phyloP scores from a whole-genome alignment of 2,329 filamentous ascomycete genomes.

The Botryotinia calthae region DNA sequence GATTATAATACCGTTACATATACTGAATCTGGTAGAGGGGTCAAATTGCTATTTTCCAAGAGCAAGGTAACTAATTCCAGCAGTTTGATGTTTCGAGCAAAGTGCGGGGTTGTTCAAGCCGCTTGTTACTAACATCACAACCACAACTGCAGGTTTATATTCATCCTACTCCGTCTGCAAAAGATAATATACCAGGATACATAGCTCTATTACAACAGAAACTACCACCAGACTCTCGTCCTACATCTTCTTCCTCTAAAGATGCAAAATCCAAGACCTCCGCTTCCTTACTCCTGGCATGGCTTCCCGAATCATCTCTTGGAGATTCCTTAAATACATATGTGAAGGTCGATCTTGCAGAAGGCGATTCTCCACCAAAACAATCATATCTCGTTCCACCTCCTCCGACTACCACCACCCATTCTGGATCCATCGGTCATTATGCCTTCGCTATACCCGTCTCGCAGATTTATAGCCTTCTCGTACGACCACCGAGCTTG shows the following conservation, averaged over 20 bases:
- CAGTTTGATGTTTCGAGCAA: not conserved
- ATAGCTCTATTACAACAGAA: constrained; percentile 93
- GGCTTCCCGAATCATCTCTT: constrained; percentile 86
- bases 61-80: constrained; percentile 67
- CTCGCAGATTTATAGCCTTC: constrained; percentile 83
- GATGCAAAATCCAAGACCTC: constrained; percentile 51
- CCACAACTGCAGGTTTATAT: constrained; percentile 73
- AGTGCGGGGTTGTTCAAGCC: constrained; percentile 22
- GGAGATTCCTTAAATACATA: constrained; percentile 86
- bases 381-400: constrained; percentile 90
- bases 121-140: constrained; percentile 16
- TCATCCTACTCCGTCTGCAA: constrained; percentile 86
- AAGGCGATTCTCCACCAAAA: constrained; percentile 74
- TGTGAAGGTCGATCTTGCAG: constrained; percentile 89
- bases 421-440: constrained; percentile 67
- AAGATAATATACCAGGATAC: constrained; percentile 94
- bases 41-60: constrained; percentile 93
- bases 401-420: constrained; percentile 79
- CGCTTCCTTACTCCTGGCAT: constrained; percentile 81
- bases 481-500: constrained; percentile 85
- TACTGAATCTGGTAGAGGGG: constrained; percentile 70
- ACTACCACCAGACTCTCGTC: constrained; percentile 41
- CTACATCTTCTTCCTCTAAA: constrained; percentile 38
- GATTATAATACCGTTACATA: constrained; percentile 94
- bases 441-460: constrained; percentile 93